Evolutionary conservation across 2,329 filamentous ascomycete species (phyloP), one percentile per base, ranked within the genome.

Genomic region (Nothopassalora personata): DNA sequence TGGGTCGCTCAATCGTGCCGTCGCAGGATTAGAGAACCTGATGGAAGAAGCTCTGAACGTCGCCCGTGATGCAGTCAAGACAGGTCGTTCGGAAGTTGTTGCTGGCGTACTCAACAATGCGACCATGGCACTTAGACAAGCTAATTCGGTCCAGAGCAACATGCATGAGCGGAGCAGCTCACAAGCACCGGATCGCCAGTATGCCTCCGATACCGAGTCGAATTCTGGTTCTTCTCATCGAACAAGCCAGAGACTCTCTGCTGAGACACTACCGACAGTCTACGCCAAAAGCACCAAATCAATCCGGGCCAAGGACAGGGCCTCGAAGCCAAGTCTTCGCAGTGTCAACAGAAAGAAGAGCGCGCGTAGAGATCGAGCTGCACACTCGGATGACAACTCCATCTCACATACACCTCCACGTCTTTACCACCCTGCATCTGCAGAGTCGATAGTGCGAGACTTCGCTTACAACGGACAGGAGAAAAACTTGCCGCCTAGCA

Each of bases 11-110:
- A 64, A 66, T 19, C 59, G 63, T 27, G 71, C 76, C 9, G 73
- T 78, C 5, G 71, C 71, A 30, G 73, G 71, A 0, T 60, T 79
- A 5, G 76, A 79, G 59, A 68, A 73, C n/a, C 68, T 79, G 49
- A 75, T 78, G 58, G 69, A 76, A 58, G 73, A 78, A 57, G 76
- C 76, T 1, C 66, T 75, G 11, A 58, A 69, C 1, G 68, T 75
- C 31, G 73, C 75, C 5, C 68, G 74, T 45, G 65, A 72, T 43
- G 70, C 71, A 2, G 64, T 69, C 7, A 63, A 74, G 54, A 63
- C 63, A 31, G 66, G 68, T 4, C 68, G 73, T 28, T 65, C 72
- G 5, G 67, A 73, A 18, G 73, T 77, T 28, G 72, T 77, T 18
- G 72, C 74, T 34, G 61, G 68, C 1, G 75, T 78, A 13, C 72